Conservation (phyloP, 2,329 filamentous ascomycete genomes). For the Apiospora koreana region DNA sequence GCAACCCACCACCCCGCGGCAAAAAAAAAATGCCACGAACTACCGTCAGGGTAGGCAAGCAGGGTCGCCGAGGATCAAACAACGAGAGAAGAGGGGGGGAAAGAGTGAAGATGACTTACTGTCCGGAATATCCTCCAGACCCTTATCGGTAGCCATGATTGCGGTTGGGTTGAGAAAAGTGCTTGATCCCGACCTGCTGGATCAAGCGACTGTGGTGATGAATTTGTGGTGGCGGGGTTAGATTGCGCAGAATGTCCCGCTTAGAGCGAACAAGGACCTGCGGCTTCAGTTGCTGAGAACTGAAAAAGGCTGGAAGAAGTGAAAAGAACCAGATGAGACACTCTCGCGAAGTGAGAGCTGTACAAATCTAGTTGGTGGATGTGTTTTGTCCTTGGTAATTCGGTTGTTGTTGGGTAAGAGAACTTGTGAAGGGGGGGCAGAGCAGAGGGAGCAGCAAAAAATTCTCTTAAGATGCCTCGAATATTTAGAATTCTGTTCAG, state of each 20-base stretch:
- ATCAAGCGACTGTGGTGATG: slow-evolving; percentile 15
- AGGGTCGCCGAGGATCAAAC: background rate
- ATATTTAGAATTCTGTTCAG: slow-evolving; percentile 9
- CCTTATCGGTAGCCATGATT: slow-evolving; percentile 99
- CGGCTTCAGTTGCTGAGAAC: slow-evolving; percentile 25
- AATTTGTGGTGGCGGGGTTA: slow-evolving; percentile 37
- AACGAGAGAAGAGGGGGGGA: background rate
- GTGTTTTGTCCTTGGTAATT: background rate
- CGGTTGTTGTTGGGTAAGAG: slow-evolving; percentile 5
- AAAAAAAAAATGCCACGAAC: background rate
- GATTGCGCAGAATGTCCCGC: slow-evolving; percentile 14
- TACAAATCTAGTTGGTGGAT: slow-evolving; percentile 16
- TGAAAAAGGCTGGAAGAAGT: slow-evolving; percentile 19
- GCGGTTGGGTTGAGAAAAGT: slow-evolving; percentile 50
- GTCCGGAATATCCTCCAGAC: slow-evolving; percentile 97
- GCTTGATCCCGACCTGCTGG: slow-evolving; percentile 11
- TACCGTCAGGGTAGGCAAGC: background rate
- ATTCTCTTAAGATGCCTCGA: slow-evolving; percentile 5
- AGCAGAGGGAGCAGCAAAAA: slow-evolving; percentile 7
- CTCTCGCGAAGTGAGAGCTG: slow-evolving; percentile 17
- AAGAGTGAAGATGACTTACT: slow-evolving; percentile 57
- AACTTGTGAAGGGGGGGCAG: slow-evolving; percentile 8
- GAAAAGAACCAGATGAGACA: slow-evolving; percentile 17
- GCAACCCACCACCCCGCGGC: background rate
- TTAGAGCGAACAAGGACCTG: slow-evolving; percentile 14